Percentiles rank a stretch among this genome's conserved stretches.
These are phyloP conservation scores for Malus hybrid DNA, from an alignment of 331 rosid genomes.

Conservation along the genomic window DNA sequence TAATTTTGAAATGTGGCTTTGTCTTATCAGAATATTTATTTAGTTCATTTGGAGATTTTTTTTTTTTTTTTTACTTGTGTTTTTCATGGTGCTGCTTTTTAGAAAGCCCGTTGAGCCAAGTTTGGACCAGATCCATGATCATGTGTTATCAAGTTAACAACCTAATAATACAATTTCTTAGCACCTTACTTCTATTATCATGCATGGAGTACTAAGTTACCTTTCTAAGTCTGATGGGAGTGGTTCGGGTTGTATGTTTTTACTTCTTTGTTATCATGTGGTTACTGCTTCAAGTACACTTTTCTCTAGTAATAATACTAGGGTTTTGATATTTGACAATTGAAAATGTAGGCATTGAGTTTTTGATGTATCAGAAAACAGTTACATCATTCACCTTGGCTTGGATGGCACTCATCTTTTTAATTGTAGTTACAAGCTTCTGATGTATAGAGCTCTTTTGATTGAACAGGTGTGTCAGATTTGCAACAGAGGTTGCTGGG, in stretches of 20 bases:
- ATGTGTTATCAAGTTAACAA: neutral
- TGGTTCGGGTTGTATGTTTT: neutral
- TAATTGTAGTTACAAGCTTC: slow-evolving; percentile 12
- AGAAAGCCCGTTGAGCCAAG: neutral
- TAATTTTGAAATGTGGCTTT: neutral
- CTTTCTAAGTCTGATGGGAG: neutral
- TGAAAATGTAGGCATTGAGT: neutral
- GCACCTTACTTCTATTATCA: neutral
- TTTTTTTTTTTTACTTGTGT: neutral
- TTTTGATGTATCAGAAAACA: neutral
- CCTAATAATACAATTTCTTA: neutral
- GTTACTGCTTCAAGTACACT: neutral
- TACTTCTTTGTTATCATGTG: neutral
- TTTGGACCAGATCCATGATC: neutral
- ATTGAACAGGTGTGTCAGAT: slow-evolving; percentile 80
- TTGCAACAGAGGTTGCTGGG: slow-evolving; percentile 98
- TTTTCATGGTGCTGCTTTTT: neutral
- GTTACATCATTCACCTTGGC: neutral
- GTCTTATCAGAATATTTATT: neutral
- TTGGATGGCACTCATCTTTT: neutral
- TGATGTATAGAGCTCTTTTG: slow-evolving; percentile 14
- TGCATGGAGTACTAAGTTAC: neutral
- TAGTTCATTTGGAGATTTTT: neutral
- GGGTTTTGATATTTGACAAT: neutral
- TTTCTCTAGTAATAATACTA: neutral